Conservation (phyloP, 805 yeast genomes). For the Candida easanensis region DNA sequence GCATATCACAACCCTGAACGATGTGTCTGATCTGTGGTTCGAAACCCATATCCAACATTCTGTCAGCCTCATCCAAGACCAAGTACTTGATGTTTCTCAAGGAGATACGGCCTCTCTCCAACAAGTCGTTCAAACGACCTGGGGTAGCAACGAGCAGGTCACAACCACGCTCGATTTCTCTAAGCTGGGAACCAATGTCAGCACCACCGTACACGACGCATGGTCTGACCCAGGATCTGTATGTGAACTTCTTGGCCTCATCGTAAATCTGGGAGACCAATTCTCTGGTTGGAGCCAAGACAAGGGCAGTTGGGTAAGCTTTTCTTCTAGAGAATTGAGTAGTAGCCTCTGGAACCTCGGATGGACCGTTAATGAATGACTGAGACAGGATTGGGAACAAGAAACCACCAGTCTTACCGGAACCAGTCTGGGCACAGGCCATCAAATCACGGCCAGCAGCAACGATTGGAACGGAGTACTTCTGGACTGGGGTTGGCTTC, state of each 20-base stretch:
- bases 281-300: conserved; percentile 99
- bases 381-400: conserved; percentile 95
- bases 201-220: conserved; percentile 99
- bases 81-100: conserved; percentile 86
- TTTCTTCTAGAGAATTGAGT: conserved; percentile 62
- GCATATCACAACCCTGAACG: conserved; percentile 98
- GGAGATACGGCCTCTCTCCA: conserved; percentile 93
- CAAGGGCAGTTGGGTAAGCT: conserved; percentile 91
- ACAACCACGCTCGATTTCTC: conserved; percentile 89
- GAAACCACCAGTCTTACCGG: conserved; percentile 99
- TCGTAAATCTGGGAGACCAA: conserved; percentile 95
- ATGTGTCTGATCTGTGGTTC: conserved; percentile 99
- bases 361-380: conserved; percentile 86
- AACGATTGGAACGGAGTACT: conserved; percentile 89
- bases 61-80: conserved; percentile 98
- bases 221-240: conserved; percentile 98
- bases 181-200: conserved; percentile 82
- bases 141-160: conserved; percentile 98
- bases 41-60: conserved; percentile 99
- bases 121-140: conserved; percentile 94
- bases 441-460: conserved; percentile 86
- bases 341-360: conserved; percentile 44
- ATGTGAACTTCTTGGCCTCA: conserved; percentile 91
- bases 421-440: conserved; percentile 99
- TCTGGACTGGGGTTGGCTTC: conserved; percentile 95